Evolutionary conservation across 2,329 filamentous ascomycete species (phyloP), one percentile per base, ranked within the genome.

Genomic region (Ceratocystis lukuohia): DNA sequence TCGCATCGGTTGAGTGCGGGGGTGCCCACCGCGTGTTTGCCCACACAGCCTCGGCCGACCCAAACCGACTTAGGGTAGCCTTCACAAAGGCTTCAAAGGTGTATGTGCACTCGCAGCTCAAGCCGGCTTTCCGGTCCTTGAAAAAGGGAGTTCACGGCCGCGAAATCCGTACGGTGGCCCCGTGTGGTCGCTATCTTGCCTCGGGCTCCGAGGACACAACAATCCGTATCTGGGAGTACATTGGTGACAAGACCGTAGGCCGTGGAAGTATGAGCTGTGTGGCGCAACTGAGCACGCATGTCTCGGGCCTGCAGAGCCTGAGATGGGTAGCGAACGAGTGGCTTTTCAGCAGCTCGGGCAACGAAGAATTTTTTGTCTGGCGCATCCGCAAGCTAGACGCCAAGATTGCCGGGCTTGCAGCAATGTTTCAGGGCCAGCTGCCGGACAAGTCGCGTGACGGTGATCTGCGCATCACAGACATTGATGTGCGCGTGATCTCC

Each of bases 301-400:
- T 85, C 1, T 87, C 91, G 0, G 94, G 93, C 0, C 84, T 97
- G 6, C 93, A 96, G 74, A 82, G 86, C 69, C 77, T 96, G 0
- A 82, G 82, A 68, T 97, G 91, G 89, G 84, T 88, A 1, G 80
- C 83, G 61, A 83, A 87, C 1, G 74, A 78, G 0, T 88, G 87
- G 70, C 82, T 99, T 1, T 88, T 97, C 73, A 96, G 89, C 70
- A 92, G 90, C 71, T 91, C 84, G 5, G 94, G 92, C 0, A 87
- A 85, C 68, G 93, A 96, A 74, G 93, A 99, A 74, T 88, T 97
- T 69, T 93, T 87, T 71, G 82, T 92, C 10, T 99, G 94, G 93
- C 81, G 83, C 50, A 74, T 93, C 44, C 78, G 78, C 61, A 72
- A 72, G 10, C 73, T 88, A 5, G 79, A 84, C 30, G 77, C 79